Base-by-base conservation (phyloP, 2,329 filamentous ascomycete species). In the Elsinoe necatrix region DNA sequence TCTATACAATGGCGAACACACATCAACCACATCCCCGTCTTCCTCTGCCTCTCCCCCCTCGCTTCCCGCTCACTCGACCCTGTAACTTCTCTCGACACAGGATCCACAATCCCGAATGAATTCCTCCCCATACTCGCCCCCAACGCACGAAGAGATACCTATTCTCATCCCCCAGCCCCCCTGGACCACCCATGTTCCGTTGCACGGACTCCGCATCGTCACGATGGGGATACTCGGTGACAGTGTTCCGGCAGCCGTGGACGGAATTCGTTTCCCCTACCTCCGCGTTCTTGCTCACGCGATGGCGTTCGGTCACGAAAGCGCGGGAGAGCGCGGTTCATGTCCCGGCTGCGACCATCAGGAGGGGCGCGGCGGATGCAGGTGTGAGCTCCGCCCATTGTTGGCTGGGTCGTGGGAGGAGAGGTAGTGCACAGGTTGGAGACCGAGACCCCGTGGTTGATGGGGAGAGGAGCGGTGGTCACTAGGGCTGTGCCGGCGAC, bases 291-390 rank as follows among this genome's bases (percentile, higher is more conserved):
- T 71, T 66, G 8, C 64, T 64, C 7, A 73, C 63, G 37, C 70
- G 59, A 34, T 67, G 68, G 2, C 74, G 69, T 58, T 77, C 73
- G 23, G 70, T 63, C 2, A 75, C 55, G 62, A 75, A 75, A 4
- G 65, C 73, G 0, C 72, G 68, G 67, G 75, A 74, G 0, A 75
- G 76, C 0, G 77, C 77, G 14, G 79, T 65, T 3, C 77, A 77
- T 0, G 76, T 79, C 0, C 78, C 79, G 0, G 77, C 69, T 2
- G 69, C 76, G 7, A 80, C 68, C 74, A 80, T 77, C 52, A 82
- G 69, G 8, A 83, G 65, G 0, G 79, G 79, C 0, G 68, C 73
- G 68, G 23, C 71, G 70, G 43, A 75, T 64, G 57, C 74, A 70
- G 0, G 73, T 73, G 58, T 51, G 61, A 1, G 41, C 12, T 37